Evolutionary conservation across 164 flowering plant species (phyloP).

Genomic region (Litsea cubeba): DNA sequence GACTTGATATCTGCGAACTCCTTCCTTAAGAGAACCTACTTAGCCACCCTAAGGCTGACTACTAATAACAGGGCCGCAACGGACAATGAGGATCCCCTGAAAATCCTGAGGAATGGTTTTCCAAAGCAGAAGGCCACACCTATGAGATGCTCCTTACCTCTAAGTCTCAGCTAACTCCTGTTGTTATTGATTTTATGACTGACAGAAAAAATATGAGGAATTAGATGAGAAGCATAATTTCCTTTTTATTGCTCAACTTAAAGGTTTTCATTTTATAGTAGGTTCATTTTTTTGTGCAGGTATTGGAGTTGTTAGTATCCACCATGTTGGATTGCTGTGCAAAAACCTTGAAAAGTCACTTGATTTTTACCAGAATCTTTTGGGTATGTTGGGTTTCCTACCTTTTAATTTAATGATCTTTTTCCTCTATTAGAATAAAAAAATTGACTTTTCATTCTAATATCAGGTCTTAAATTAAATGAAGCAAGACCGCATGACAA

Average conservation of each 20-base stretch:
- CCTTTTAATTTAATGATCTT: not conserved
- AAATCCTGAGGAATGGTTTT: not conserved
- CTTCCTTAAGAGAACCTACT: too few species aligned
- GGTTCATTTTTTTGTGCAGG: slow-evolving; percentile 39
- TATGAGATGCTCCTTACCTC: not conserved
- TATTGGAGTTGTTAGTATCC: slow-evolving; percentile 72
- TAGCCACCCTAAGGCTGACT: too few species aligned
- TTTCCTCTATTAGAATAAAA: not conserved
- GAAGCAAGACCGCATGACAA: slow-evolving; percentile 96
- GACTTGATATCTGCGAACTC: too few species aligned
- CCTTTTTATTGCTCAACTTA: not conserved
- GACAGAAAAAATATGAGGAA: not conserved
- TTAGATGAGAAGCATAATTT: not conserved
- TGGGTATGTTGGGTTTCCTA: slow-evolving; percentile 41
- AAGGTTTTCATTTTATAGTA: not conserved
- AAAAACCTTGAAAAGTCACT: slow-evolving; percentile 86
- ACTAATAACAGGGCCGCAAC: too few species aligned
- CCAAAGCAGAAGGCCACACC: not conserved
- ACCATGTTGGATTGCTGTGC: slow-evolving; percentile 90
- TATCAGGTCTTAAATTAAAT: slow-evolving; percentile 51
- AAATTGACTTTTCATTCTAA: slow-evolving; percentile 2
- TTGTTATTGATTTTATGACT: not conserved
- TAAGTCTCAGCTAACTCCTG: not conserved
- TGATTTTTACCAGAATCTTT: slow-evolving; percentile 76
- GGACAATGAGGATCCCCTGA: too few species aligned